phyloP scores from a whole-genome alignment of 2,329 filamentous ascomycete species.

The Colletotrichum theobromicola region DNA sequence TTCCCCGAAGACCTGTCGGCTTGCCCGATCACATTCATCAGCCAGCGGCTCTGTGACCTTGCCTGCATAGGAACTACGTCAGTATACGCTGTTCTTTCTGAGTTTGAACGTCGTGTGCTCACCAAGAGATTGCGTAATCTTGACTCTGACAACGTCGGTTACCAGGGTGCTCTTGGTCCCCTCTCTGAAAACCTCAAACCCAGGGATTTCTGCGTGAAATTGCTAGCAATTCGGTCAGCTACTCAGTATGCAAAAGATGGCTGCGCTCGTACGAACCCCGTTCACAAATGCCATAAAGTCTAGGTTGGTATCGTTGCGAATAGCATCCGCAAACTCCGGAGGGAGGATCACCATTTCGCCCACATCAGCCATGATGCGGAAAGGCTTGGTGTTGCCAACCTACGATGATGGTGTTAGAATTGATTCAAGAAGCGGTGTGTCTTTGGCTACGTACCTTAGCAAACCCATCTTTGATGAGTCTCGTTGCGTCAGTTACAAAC shows the following conservation, averaged over 20 bases:
- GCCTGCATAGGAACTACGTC: background rate
- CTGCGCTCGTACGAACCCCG: background rate
- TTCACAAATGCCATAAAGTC: background rate
- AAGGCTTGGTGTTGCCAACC: background rate
- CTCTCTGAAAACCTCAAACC: background rate
- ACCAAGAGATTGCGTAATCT: background rate
- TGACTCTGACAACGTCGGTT: background rate
- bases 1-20: background rate
- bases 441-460: background rate
- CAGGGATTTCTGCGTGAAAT: background rate
- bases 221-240: background rate
- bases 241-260: background rate
- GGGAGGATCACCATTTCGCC: background rate
- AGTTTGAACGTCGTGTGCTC: background rate
- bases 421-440: fast-evolving
- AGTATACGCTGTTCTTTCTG: background rate
- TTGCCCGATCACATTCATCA: background rate
- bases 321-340: background rate
- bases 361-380: background rate
- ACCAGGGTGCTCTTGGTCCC: background rate
- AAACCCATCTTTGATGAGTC: background rate
- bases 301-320: background rate
- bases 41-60: background rate
- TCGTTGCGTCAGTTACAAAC: background rate
- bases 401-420: background rate